Evolutionary conservation across 805 yeast genomes (phyloP), one percentile per base, ranked within the genome.

Genomic region (Wickerhamiella sorbophila): DNA sequence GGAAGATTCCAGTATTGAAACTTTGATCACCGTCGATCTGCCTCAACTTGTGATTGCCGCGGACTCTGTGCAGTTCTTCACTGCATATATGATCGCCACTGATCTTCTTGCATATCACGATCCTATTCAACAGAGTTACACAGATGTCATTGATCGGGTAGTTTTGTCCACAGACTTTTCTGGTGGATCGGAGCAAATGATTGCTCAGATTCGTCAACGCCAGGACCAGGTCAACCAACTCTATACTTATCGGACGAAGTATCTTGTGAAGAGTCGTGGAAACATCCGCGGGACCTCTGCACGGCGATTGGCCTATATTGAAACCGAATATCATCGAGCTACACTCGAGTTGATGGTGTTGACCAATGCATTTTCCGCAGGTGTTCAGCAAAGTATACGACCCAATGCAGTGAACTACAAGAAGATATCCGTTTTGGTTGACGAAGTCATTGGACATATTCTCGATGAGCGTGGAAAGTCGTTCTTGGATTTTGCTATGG

Each of bases 41-140:
- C 93, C 95, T 2, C 66, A 72, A 36, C 71, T 86, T 17, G 68
- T 71, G 4, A 69, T 85, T 1, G 65, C 75, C 4, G 72, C 85
- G 41, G 85, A 85, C 41, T 79, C 95, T 0, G 60, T 62, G 36
- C 94, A 85, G 53, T 87, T 83, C 56, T 67, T 67, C 48, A 67
- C 85, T 0, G 58, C 84, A 12, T 81, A 75, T 53, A 67, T 72
- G 14, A 73, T 86, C 31, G 65, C 72, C 1, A 66, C 74, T 51
- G 76, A 79, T 41, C 61, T 87, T 36, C 54, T 88, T 44, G 65
- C 83, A 26, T 84, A 83, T 54, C 66, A 74, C 4, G 94, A 84
- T 49, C 94, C 95, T 4, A 68, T 71, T 48, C 69, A 72, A 35
- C 72, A 74, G 46, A 62, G 65, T 29, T 56, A 79, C 34, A 67